Conservation (phyloP, 352 stramenopile species). For the Pythium oligandrum region DNA sequence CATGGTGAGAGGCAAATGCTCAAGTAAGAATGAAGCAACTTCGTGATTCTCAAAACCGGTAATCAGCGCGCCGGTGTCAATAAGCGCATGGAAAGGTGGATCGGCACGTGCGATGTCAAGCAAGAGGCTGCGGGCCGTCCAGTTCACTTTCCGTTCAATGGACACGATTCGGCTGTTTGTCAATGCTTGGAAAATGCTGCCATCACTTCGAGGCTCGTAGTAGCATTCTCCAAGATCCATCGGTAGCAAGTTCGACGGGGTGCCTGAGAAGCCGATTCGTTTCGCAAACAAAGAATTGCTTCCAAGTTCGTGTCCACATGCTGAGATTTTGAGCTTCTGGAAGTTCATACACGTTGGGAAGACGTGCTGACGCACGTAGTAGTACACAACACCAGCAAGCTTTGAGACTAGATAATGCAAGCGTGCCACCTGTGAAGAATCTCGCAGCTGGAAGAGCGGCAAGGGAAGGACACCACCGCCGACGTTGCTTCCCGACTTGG, state of each 20-base stretch:
- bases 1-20: conserved; percentile 66
- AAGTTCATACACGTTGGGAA: conserved; percentile 99
- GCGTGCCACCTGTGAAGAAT: conserved; percentile 94
- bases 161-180: conserved; percentile 91
- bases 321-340: conserved; percentile 98
- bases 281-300: conserved; percentile 97
- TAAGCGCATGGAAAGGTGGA: conserved; percentile 82
- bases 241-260: conserved; percentile 97
- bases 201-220: conserved; percentile 98
- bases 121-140: conserved; percentile 66
- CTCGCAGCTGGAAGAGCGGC: conserved; percentile 95
- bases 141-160: conserved; percentile 80
- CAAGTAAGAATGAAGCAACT: conserved; percentile 80
- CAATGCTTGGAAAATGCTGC: conserved; percentile 97
- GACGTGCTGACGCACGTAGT: conserved; percentile 97
- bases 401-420: conserved; percentile 94
- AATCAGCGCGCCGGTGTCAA: conserved; percentile 90
- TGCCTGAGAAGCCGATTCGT: conserved; percentile 98
- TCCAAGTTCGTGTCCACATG: conserved; percentile 98
- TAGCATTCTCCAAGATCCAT: conserved; percentile 98
- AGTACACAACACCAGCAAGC: conserved; percentile 94
- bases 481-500: conserved; percentile 19
- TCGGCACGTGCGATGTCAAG: conserved; percentile 71
- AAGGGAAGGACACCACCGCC: conserved; percentile 82
- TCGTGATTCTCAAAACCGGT: conserved; percentile 89